Evolutionary conservation across 441 rosid genomes (phyloP), one percentile per base, ranked within the genome.

Genomic region (Bruguiera hainesii): DNA sequence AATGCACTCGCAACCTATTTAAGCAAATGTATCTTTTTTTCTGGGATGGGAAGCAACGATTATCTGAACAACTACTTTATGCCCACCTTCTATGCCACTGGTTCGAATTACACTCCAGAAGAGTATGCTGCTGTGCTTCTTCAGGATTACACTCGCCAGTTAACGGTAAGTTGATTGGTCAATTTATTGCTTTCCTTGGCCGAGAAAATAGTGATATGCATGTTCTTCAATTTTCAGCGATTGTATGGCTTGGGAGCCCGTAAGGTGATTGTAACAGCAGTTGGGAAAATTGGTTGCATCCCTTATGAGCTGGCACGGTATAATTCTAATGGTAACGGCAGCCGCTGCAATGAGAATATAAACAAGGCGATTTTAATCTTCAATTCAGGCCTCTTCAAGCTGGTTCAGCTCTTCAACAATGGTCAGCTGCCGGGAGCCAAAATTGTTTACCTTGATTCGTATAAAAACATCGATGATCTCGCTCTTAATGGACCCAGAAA

Each of bases 251-350:
- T 80, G 72, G 98, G 98, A 68, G 96, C 90, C 3, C 75, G 94
- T n/a, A 93, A 90, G 75, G 81, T 93, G 73, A 81, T 93, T 0
- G 93, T 90, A 42, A 86, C 89, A 0, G 87, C 78, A 33, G 76
- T 93, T 7, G 98, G 98, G 20, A 91, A 83, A 73, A 89, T 93
- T 13, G 98, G 97, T 0, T 90, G 98, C 88, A 93, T 93, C 70
- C 97, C 98, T 2, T 90, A 90, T 69, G 76, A 93, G 74, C 89
- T 93, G 1, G 97, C 98, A 19, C 64, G 96, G 18, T 87, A 81
- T 20, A 77, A 23, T 53, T 20, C 58, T 8, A 53, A 71, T 46
- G 80, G 84, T 1, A 86, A 76, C 71, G 80, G 73, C 63, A 82
- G 75, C 71, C 75, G 87, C 2, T 93, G 98, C 76, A 90, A 93